phyloP scores from a whole-genome alignment of 805 yeast genomes.

The Candida gorgasii region DNA sequence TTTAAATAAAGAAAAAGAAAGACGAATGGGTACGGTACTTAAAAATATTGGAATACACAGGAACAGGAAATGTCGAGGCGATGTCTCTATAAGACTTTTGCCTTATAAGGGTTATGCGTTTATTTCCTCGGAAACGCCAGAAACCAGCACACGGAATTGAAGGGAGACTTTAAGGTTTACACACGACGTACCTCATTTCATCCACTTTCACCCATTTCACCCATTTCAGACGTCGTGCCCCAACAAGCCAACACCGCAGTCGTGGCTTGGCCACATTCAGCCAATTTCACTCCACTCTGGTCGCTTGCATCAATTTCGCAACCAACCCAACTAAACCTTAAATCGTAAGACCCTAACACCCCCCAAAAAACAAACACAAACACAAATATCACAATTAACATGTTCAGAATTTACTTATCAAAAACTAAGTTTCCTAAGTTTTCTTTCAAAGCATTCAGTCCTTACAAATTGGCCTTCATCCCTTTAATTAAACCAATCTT shows the following conservation, averaged over 20 bases:
- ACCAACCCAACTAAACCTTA: background rate
- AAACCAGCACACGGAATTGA: too few relatives aligned
- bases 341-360: background rate
- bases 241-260: too few relatives aligned
- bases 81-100: background rate
- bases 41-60: conserved; percentile 5
- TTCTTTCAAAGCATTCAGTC: conserved; percentile 10
- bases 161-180: too few relatives aligned
- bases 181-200: too few relatives aligned
- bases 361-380: background rate
- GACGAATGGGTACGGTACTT: conserved; percentile 3
- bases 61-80: background rate
- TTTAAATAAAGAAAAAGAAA: background rate
- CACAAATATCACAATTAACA: background rate
- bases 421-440: conserved; percentile 15
- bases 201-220: too few relatives aligned
- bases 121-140: too few relatives aligned
- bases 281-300: background rate
- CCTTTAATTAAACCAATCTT: conserved; percentile 13
- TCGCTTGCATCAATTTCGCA: conserved; percentile 3
- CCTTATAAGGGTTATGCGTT: too few relatives aligned
- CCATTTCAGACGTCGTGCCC: too few relatives aligned
- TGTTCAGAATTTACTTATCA: conserved; percentile 15
- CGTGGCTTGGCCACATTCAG: too few relatives aligned
- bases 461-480: conserved; percentile 12